Conservation (phyloP, 2,329 filamentous ascomycete species). For the Penicillium nordicum region DNA sequence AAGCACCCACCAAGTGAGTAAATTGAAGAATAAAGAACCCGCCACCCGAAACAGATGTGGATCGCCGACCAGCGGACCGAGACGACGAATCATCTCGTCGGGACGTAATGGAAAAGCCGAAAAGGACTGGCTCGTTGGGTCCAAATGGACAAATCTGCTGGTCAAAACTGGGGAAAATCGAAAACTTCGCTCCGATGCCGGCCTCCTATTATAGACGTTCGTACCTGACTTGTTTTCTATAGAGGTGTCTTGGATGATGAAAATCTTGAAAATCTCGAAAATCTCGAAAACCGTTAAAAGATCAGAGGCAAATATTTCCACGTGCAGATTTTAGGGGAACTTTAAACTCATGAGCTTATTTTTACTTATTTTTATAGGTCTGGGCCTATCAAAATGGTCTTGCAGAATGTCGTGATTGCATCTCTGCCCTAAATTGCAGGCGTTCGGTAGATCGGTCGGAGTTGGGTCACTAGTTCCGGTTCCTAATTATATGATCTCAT, state of each 20-base stretch:
- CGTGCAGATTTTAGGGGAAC: neutral
- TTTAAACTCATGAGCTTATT: neutral
- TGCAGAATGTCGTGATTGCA: neutral
- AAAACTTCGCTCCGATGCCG: conserved; percentile 13
- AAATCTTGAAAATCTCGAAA: too few relatives aligned
- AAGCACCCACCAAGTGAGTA: neutral
- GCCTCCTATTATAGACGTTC: neutral
- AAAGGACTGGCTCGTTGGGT: neutral
- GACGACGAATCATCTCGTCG: conserved; percentile 1
- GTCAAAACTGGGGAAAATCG: neutral
- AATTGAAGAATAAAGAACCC: conserved; percentile 6
- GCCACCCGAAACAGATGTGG: conserved; percentile 8
- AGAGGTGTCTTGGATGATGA: neutral
- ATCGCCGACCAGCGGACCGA: conserved; percentile 8
- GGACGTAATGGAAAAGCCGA: conserved; percentile 8
- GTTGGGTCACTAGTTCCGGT: neutral
- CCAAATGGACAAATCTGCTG: neutral
- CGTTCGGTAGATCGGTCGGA: neutral
- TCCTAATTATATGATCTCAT: neutral
- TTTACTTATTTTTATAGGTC: neutral
- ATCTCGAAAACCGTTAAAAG: neutral
- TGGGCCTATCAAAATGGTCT: neutral
- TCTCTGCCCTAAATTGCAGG: neutral
- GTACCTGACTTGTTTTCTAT: neutral
- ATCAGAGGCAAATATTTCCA: neutral